These are phyloP conservation scores for Scytalidium lignicola DNA, from an alignment of 2,329 filamentous ascomycete species.

Conservation along the genomic window DNA sequence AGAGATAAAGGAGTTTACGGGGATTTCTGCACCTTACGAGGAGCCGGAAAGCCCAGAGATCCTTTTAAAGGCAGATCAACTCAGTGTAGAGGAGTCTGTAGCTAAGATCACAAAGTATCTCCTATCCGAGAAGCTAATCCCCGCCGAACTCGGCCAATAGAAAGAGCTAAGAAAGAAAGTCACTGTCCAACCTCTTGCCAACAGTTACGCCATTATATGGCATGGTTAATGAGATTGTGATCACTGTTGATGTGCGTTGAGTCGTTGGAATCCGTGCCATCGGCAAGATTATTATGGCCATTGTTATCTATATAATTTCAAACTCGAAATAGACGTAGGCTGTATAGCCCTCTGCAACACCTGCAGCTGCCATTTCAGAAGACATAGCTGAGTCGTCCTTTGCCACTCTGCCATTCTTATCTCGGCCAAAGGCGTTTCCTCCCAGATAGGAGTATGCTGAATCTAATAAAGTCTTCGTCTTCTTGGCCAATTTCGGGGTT, in stretches of 20 bases:
- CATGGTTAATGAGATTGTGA: background rate
- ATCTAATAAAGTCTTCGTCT: constrained; percentile 75
- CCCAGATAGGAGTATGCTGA: constrained; percentile 84
- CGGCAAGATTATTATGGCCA: background rate
- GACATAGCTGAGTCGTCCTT: constrained; percentile 80
- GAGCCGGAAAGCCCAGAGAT: constrained; percentile 82
- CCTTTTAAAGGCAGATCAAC: constrained; percentile 75
- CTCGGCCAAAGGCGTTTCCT: constrained; percentile 86
- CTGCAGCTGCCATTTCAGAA: constrained; percentile 78
- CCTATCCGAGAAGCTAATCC: constrained; percentile 59
- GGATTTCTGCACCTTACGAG: constrained; percentile 93
- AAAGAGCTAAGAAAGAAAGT: background rate
- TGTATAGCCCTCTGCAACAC: constrained; percentile 72
- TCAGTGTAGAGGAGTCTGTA: constrained; percentile 84
- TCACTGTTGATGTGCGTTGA: background rate
- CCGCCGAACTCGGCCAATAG: constrained; percentile 12
- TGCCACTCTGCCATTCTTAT: constrained; percentile 87
- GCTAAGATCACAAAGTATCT: constrained; percentile 77
- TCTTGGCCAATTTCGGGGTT: constrained; percentile 74
- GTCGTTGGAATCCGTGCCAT: background rate
- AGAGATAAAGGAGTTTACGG: constrained; percentile 96
- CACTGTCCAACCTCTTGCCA: background rate
- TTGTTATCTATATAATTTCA: constrained; percentile 51
- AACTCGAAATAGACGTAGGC: constrained; percentile 98
- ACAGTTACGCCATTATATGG: no score